Conservation (phyloP, 108 stramenopile genomes). For the Nitzschia inconspicua region DNA sequence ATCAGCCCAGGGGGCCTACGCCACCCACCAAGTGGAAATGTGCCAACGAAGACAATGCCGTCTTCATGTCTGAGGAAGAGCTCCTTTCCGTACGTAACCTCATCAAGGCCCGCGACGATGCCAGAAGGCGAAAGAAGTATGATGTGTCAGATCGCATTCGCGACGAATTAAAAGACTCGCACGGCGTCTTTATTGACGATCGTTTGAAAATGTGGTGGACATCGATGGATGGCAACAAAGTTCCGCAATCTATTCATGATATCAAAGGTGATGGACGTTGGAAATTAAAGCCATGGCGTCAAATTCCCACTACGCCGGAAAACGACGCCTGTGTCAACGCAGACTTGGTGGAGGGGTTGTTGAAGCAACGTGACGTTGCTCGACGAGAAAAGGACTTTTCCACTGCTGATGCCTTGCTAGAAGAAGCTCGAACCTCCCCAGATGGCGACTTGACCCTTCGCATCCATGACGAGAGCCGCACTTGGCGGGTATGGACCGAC, state of each 20-base stretch:
- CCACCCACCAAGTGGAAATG: slow-evolving; percentile 71
- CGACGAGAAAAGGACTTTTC: slow-evolving; percentile 74
- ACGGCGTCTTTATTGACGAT: slow-evolving; percentile 75
- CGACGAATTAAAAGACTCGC: slow-evolving; percentile 57
- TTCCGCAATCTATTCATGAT: slow-evolving; percentile 55
- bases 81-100: slow-evolving; percentile 32
- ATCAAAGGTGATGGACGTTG: slow-evolving; percentile 82
- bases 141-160: slow-evolving; percentile 64
- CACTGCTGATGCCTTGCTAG: slow-evolving; percentile 66
- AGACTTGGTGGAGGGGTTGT: slow-evolving; percentile 55
- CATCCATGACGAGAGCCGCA: slow-evolving; percentile 80
- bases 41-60: slow-evolving; percentile 61
- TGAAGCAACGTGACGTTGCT: slow-evolving; percentile 74
- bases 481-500: slow-evolving; percentile 84
- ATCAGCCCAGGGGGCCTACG: slow-evolving; percentile 9
- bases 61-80: slow-evolving; percentile 39
- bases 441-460: slow-evolving; percentile 61
- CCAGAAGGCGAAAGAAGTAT: slow-evolving; percentile 57
- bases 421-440: slow-evolving; percentile 62
- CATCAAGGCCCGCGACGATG: slow-evolving; percentile 62
- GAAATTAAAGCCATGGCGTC: slow-evolving; percentile 68
- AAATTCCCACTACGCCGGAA: slow-evolving; percentile 75
- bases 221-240: slow-evolving; percentile 48
- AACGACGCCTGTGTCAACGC: slow-evolving; percentile 78
- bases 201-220: slow-evolving; percentile 83